These are phyloP conservation scores for Podaxis mareebaensis DNA, from an alignment of 768 basidiomycete species.

Conservation along the genomic window DNA sequence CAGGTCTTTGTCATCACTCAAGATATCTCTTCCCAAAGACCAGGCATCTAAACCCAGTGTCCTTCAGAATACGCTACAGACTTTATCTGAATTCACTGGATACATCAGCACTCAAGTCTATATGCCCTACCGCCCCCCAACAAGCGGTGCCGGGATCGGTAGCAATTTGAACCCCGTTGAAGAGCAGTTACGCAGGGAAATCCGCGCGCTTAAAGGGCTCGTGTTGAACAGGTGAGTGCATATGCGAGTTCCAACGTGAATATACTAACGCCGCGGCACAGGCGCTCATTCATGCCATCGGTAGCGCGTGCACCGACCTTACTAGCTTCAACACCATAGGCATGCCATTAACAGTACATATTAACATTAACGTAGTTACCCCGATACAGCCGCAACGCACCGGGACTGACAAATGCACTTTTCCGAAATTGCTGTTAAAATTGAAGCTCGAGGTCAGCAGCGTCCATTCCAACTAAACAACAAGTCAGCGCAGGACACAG, in stretches of 20 bases:
- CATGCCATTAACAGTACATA: background rate
- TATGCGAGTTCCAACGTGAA: background rate
- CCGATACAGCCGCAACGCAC: background rate
- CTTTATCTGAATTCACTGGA: constrained; percentile 73
- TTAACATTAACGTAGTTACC: background rate
- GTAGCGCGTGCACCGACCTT: constrained; percentile 24
- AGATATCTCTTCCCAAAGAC: constrained; percentile 36
- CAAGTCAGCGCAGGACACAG: background rate
- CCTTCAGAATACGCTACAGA: constrained; percentile 63
- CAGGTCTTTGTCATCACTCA: constrained; percentile 36
- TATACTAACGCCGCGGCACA: constrained; percentile 17
- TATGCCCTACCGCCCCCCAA: constrained; percentile 40
- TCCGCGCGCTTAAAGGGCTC: constrained; percentile 76
- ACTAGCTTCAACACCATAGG: constrained; percentile 12
- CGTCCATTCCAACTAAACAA: background rate
- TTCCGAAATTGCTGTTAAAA: background rate
- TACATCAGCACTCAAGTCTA: constrained; percentile 79
- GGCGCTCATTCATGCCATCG: constrained; percentile 42
- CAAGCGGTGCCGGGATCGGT: constrained; percentile 27
- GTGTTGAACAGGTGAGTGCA: constrained; percentile 67
- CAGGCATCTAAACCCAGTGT: constrained; percentile 33
- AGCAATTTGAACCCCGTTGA: constrained; percentile 43
- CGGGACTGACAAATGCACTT: background rate
- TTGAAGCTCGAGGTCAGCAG: background rate
- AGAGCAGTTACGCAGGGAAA: constrained; percentile 74